Base-by-base conservation (phyloP, 2,329 filamentous ascomycete genomes). In the Venturiaceae sp. region DNA sequence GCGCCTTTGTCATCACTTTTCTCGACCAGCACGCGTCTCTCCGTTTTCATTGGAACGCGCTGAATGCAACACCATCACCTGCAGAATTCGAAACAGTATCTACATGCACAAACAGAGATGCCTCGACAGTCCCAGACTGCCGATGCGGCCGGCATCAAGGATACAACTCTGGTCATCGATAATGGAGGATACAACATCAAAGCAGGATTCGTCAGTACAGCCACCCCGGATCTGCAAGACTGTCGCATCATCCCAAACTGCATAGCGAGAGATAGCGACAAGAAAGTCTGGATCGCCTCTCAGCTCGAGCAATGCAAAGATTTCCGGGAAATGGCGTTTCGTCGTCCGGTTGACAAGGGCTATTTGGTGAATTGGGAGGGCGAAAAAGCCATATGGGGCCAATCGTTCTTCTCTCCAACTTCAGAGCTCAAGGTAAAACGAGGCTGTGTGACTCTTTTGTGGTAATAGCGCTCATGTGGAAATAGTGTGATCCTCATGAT, bases 361-460 rank as follows among this genome's bases (percentile, higher is more conserved):
- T 97, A 89, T 68, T 80, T 97, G 54, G 92, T 97, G 61, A 96
- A 92, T 68, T 99, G 94, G 94, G 94, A 99, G 72, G 86, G 88
- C 0, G 84, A 99, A 75, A 92, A 90, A 72, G 92, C 94, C 67
- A 90, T 99, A 55, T 99, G 94, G 94, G 91, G 96, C 67, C 84
- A 86, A 64, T 86, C 92, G 61, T 88, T 97, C 67, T 86, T 95
- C 65, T 84, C 87, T 64, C 76, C 81, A 60, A 83, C 83, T 63
- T 83, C 83, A n/a, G 77, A 80, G 30, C 74, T 84, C 64, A 81
- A 78, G 65, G 73, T 74, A 66, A 68, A 66, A 5, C 21, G 9
- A 53, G 28, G 19, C 33, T 33, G 14, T 39, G 33, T 26, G 19
- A 5, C 55, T 26, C 1, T 2, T 1, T 30, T n/a, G 16, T 39